Evolutionary conservation across 2,329 filamentous ascomycete species (phyloP), one percentile per base, ranked within the genome.

Genomic region (Trichoderma harzianum): DNA sequence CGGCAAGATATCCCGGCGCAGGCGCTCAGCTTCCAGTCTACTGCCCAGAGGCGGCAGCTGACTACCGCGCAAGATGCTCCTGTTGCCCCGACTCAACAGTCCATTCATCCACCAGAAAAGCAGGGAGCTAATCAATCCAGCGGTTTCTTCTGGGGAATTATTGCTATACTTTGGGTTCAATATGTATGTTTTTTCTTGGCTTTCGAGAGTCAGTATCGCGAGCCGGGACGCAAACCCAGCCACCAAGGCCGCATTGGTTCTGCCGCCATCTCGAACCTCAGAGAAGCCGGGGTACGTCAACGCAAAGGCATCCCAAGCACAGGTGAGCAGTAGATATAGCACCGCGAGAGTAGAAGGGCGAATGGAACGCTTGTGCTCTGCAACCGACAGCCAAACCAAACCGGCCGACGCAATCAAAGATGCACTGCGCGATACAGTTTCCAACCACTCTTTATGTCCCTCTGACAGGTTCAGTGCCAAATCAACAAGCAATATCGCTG

Each of bases 21-120:
- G 39, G 2, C 7, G 28, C 55, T 71, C 51, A 8, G 67, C 36
- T 7, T 64, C 24, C 21, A 72, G 34, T 26, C 39, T 36, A 5
- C 39, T 36, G 6, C 53, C 67, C 16, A 72, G 14, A 12, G 12
- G 26, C 14, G 67, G 71, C 14, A 72, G 26, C 61, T 72, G 58
- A n/a, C 24, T 47, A 7, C 55, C 51, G 5, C 57, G 55, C 43
- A 72, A 12, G 6, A 72, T 72, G 16, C 47, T 72, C 43, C 60
- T 63, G 16, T 72, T 70, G 5, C 68, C 67, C 7, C 62, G 53
- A 2, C 67, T 63, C 39, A 72, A 21, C 12, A 72, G 26, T 7
- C 28, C 60, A 64, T 70, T 65, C 21, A 72, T 18, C 71, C 71
- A 72, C 71, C 71, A 70, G n/a, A 72, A 72, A 8, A 72, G n/a